These are phyloP conservation scores for Lagenidium giganteum DNA, from an alignment of 352 stramenopile species.

Conservation along the genomic window DNA sequence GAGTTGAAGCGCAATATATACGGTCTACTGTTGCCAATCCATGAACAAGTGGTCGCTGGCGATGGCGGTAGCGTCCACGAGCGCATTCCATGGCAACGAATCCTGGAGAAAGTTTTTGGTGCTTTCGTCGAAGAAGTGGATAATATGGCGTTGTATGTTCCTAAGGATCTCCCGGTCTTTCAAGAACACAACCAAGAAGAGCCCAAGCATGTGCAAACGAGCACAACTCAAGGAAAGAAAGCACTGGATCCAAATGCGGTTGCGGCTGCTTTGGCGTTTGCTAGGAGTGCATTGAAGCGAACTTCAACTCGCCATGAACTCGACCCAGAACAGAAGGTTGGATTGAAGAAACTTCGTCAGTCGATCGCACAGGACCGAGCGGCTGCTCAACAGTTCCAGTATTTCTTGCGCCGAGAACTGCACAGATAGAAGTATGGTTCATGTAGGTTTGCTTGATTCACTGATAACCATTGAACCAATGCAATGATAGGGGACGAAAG, in stretches of 20 bases:
- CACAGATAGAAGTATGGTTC: slow-evolving; percentile 33
- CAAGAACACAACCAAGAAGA: slow-evolving; percentile 1
- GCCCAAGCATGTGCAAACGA: background rate
- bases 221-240: slow-evolving; percentile 6
- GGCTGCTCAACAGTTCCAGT: slow-evolving; percentile 43
- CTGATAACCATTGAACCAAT: no score
- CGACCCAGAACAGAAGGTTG: slow-evolving; percentile 2
- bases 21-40: slow-evolving; percentile 38
- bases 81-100: slow-evolving; percentile 43
- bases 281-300: slow-evolving; percentile 12
- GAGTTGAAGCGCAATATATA: slow-evolving; percentile 69
- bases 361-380: slow-evolving; percentile 50
- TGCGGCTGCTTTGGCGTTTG: slow-evolving; percentile 17
- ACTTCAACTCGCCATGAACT: background rate
- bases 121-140: slow-evolving; percentile 54
- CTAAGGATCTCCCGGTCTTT: background rate
- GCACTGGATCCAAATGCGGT: slow-evolving; percentile 7
- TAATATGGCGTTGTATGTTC: slow-evolving; percentile 42
- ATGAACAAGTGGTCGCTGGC: slow-evolving; percentile 33
- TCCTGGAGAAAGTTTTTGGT: slow-evolving; percentile 54
- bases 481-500: no score
- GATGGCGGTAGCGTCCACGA: slow-evolving; percentile 1
- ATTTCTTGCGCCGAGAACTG: slow-evolving; percentile 54
- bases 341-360: slow-evolving; percentile 39
- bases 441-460: no score